Evolutionary conservation across 257 asterid genomes (phyloP).

Genomic region (Solanum stenotomum): DNA sequence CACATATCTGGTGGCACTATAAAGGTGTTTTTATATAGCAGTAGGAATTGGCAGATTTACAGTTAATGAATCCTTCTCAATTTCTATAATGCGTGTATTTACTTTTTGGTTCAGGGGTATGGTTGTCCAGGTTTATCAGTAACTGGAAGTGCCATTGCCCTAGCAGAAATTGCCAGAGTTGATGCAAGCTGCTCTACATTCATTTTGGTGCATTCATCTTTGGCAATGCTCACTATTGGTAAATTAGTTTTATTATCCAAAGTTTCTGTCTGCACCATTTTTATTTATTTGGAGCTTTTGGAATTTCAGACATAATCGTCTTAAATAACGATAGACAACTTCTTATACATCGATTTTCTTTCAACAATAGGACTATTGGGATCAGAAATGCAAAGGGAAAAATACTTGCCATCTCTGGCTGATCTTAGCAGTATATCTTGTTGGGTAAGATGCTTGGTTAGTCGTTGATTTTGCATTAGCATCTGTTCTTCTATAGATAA

Average conservation of each 20-base stretch:
- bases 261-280: neutral
- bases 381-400: constrained; percentile 81
- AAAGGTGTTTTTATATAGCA: constrained; percentile 37
- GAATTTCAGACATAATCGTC: neutral
- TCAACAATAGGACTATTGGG: constrained; percentile 68
- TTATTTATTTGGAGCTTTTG: neutral
- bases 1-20: constrained; percentile 76
- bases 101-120: constrained; percentile 50
- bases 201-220: constrained; percentile 86
- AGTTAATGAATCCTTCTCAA: neutral
- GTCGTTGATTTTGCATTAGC: neutral
- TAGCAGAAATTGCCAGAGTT: constrained; percentile 86
- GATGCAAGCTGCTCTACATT: constrained; percentile 96
- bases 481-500: neutral
- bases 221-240: constrained; percentile 96
- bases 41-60: neutral
- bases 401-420: constrained; percentile 82
- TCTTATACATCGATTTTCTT: neutral
- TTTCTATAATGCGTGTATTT: neutral
- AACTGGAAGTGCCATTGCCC: constrained; percentile 76
- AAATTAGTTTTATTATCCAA: neutral
- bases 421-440: constrained; percentile 59
- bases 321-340: neutral
- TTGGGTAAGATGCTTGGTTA: constrained; percentile 55
- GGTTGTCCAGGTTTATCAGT: constrained; percentile 85